Conservation (phyloP, 768 basidiomycete species). For the Psilocybe azurescens region DNA sequence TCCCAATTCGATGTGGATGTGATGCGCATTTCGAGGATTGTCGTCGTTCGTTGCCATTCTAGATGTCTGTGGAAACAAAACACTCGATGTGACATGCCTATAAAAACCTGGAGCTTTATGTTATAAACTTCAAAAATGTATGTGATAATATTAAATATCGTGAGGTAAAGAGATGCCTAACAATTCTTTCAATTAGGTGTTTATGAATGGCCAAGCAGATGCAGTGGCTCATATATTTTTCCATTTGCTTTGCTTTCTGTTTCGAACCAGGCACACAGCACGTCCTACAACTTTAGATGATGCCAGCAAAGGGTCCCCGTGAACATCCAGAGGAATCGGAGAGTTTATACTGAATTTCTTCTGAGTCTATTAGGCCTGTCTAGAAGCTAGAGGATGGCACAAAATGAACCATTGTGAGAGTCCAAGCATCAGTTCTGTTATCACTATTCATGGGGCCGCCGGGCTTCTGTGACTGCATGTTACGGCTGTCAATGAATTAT, state of each 20-base stretch:
- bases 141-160: too few relatives aligned
- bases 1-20: conserved; percentile 20
- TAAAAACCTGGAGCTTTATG: neutral
- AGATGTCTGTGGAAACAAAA: neutral
- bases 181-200: too few relatives aligned
- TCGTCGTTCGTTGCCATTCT: neutral
- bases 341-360: neutral
- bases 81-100: neutral
- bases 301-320: neutral
- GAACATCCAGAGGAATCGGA: neutral
- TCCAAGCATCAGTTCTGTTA: neutral
- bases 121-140: neutral
- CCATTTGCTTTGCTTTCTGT: neutral
- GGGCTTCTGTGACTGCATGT: conserved; percentile 1
- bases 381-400: neutral
- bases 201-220: too few relatives aligned
- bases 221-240: neutral
- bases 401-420: conserved; percentile 4
- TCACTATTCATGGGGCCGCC: neutral
- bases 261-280: neutral
- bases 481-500: neutral
- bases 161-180: too few relatives aligned
- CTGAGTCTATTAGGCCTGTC: neutral
- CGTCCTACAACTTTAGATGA: neutral
- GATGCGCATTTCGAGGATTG: neutral